These are phyloP conservation scores for Diphasiastrum complanatum DNA, from an alignment of 83 land plant genomes.

Conservation along the genomic window DNA sequence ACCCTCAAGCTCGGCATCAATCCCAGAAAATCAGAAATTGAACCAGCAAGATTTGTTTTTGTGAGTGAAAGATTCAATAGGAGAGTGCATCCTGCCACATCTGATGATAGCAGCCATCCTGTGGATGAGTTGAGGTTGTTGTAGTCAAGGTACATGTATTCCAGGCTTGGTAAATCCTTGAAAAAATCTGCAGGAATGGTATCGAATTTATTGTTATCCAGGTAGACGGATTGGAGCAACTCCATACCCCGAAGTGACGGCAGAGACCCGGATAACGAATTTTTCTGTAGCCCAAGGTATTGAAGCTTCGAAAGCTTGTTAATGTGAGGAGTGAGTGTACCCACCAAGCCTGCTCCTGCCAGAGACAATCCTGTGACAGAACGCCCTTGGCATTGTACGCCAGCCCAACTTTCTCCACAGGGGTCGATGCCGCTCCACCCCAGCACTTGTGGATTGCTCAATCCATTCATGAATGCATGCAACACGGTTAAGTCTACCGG, in stretches of 20 bases:
- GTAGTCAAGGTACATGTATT: not conserved
- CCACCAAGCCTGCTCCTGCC: not conserved
- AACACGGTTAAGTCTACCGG: conserved; percentile 1
- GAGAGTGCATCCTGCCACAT: not conserved
- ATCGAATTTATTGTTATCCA: conserved; percentile 9
- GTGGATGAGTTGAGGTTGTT: not conserved
- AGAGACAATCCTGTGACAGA: not conserved
- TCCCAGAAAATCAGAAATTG: conserved; percentile 12
- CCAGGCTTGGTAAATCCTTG: not conserved
- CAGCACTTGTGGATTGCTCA: conserved; percentile 2
- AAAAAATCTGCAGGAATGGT: conserved; percentile 12
- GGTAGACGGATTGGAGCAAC: conserved; percentile 1
- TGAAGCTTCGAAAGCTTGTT: conserved; percentile 8
- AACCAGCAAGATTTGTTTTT: conserved; percentile 2
- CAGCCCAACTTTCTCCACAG: not conserved
- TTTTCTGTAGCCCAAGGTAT: conserved; percentile 7
- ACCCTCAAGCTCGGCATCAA: conserved; percentile 3
- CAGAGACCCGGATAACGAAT: conserved; percentile 4
- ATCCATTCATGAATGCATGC: not conserved
- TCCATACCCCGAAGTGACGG: conserved; percentile 1
- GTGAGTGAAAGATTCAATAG: conserved; percentile 10
- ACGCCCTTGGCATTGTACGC: conserved; percentile 3
- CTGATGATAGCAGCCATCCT: conserved; percentile 9
- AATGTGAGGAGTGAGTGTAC: not conserved
- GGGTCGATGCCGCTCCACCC: conserved; percentile 8